phyloP scores from a whole-genome alignment of 2,329 filamentous ascomycete genomes.

The Arthrinium phaeospermum region DNA sequence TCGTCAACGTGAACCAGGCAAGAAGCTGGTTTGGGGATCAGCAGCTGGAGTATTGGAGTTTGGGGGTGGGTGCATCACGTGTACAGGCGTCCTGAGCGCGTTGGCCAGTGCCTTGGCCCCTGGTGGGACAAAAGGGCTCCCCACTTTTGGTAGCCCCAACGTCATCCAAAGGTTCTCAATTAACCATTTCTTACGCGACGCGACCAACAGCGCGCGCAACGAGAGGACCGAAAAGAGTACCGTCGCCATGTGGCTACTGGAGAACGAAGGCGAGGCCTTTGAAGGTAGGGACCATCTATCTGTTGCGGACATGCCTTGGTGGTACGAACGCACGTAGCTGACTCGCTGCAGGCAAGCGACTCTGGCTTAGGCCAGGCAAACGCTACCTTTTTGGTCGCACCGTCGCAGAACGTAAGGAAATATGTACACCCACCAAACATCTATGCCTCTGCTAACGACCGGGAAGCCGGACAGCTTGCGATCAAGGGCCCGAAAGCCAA shows the following conservation, averaged over 20 bases:
- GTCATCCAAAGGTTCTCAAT: not conserved
- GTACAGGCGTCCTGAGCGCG: conserved; percentile 2
- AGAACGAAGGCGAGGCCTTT: conserved; percentile 61
- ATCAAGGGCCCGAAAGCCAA: conserved; percentile 68
- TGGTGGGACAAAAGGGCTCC: not conserved
- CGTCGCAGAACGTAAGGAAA: conserved; percentile 62
- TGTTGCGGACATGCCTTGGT: not conserved
- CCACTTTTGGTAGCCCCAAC: conserved; percentile 11
- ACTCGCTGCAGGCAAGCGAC: conserved; percentile 61
- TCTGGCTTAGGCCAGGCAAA: conserved; percentile 88
- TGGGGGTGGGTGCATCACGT: not conserved
- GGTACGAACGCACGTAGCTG: conserved; percentile 23
- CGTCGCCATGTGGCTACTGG: conserved; percentile 68
- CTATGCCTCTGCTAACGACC: conserved; percentile 28
- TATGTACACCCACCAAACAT: not conserved
- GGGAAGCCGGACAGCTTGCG: conserved; percentile 66
- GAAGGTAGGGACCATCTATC: conserved; percentile 40
- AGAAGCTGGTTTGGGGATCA: not conserved
- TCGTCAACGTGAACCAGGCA: not conserved
- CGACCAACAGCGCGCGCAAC: not conserved
- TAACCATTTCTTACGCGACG: not conserved
- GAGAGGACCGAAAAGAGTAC: not conserved
- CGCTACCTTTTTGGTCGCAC: conserved; percentile 86
- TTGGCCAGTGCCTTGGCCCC: not conserved
- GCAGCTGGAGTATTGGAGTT: not conserved